Percentiles rank a stretch among this genome's conserved stretches.
phyloP scores from a whole-genome alignment of 1,284 basidiomycete genomes.

The Ceratobasidium sp. region DNA sequence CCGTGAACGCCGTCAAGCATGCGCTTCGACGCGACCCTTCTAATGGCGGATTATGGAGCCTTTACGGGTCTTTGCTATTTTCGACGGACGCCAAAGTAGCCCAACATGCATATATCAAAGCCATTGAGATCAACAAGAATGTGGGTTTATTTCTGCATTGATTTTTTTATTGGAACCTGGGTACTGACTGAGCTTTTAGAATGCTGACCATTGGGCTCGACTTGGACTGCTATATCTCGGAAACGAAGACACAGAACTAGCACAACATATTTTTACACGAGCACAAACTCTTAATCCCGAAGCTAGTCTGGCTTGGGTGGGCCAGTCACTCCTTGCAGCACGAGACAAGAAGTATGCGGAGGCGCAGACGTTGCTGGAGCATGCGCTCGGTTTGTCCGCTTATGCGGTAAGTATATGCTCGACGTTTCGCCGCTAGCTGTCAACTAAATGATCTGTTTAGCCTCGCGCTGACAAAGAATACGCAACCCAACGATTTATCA shows the following conservation, averaged over 20 bases:
- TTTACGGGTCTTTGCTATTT: slow-evolving; percentile 81
- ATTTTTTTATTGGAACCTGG: not conserved
- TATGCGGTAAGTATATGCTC: slow-evolving; percentile 66
- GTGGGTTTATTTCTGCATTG: slow-evolving; percentile 55
- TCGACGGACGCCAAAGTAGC: slow-evolving; percentile 72
- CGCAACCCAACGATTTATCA: slow-evolving; percentile 71
- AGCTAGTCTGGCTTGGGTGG: slow-evolving; percentile 90
- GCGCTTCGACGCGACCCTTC: slow-evolving; percentile 81
- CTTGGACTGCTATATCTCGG: slow-evolving; percentile 91
- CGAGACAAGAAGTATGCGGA: slow-evolving; percentile 71
- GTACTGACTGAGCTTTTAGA: slow-evolving; percentile 59
- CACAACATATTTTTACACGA: slow-evolving; percentile 86
- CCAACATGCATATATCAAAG: slow-evolving; percentile 93
- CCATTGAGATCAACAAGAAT: slow-evolving; percentile 81
- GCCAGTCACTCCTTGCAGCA: slow-evolving; percentile 86
- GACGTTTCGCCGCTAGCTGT: slow-evolving; percentile 8
- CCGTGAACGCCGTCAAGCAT: slow-evolving; percentile 72
- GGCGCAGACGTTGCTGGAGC: slow-evolving; percentile 79
- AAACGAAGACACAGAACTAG: slow-evolving; percentile 82
- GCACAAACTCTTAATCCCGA: slow-evolving; percentile 95
- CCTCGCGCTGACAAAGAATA: slow-evolving; percentile 88
- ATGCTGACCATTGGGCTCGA: slow-evolving; percentile 84
- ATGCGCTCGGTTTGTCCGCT: slow-evolving; percentile 78
- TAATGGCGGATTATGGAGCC: slow-evolving; percentile 84
- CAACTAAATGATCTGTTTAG: slow-evolving; percentile 54